Base-by-base conservation (phyloP, 345 rosid genomes). In the Excoecaria cochinchinensis region DNA sequence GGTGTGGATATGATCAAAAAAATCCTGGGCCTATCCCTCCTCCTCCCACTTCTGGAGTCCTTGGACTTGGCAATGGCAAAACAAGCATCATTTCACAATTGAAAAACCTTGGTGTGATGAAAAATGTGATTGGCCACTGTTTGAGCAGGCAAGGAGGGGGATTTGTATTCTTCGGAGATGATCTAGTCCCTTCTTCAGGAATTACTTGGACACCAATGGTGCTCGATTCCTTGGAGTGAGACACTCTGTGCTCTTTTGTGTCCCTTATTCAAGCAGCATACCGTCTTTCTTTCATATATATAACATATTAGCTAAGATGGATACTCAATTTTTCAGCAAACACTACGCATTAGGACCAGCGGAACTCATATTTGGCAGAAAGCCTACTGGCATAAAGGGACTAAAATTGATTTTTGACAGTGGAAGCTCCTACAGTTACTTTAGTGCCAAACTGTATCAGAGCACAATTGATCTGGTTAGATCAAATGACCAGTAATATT, bases 341-440 rank as follows among this genome's bases (percentile, higher is more conserved):
- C 78, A 82, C 82, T 95, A 91, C 71, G 38, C 81, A 19, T 60
- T 90, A 1, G 96, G 93, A 58, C 90, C 95, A 21, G 94, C 95
- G 2, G 95, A 91, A 73, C 85, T 95, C 80, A 71, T 88, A 10
- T 83, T 81, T 55, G 80, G 83, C 9, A 86, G 87, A 42, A 91
- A 86, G 87, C 64, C 86, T 62, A 85, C 89, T 2, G 94, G 92
- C 72, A 69, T 86, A 3, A 88, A 81, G 75, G 90, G 82, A 68
- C 90, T 87, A 22, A 53, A 83, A 69, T 53, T 90, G 38, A 61
- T 90, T 63, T 91, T 92, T 71, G 99, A 95, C 82, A 95, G 98
- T 52, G 99, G 99, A 64, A 90, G 96, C 87, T 91, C 99, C 4
- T 95, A 92, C 82, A 84, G 93, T 58, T 95, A 95, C 87, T 89